Base-by-base conservation (phyloP, 2,329 filamentous ascomycete genomes). In the Elsinoe arachidis region DNA sequence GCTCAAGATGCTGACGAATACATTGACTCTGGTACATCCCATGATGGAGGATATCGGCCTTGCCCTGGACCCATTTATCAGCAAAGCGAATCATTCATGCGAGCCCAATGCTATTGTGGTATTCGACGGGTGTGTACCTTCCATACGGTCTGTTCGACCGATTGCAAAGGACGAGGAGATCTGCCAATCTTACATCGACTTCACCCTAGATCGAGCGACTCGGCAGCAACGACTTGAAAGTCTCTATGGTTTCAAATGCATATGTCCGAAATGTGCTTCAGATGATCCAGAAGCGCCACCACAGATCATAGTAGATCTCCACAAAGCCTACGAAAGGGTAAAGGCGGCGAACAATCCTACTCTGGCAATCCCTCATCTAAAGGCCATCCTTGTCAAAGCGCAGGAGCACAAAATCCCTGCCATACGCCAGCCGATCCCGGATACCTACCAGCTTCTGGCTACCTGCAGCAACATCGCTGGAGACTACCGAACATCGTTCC, bases 41-140 rank as follows among this genome's bases (percentile, higher is more conserved):
- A 73, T 77, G 14, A 76, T 79, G 49, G 81, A 84, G 61, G 77
- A 79, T 0, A 69, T 85, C 19, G 83, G 83, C 1, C 69, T 84
- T n/a, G 78, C 77, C 35, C 65, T 85, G 14, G 79, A 84, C 60
- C 79, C 81, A 0, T 71, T 75, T 15, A 72, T 79, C 1, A 74
- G 78, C 26, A 69, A 77, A 14, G 73, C 82, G 43, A 86, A 86
- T 60, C 83, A 86, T 65, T 83, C 80, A 43, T 86, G 83, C 64
- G 73, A 78, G 21, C 80, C 80, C 2, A 86, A 85, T 61, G 76
- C 79, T 2, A 75, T 76, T 30, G 74, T 83, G 15, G 73, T 79
- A 11, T 83, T 84, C 69, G 79, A 84, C 58, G 76, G 79, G 17
- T 70, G 76, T 2, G 66, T 70, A 33, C 67, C 82, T 9, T 72